phyloP scores from a whole-genome alignment of 257 asterid genomes.

The Ophiorrhiza pumila region DNA sequence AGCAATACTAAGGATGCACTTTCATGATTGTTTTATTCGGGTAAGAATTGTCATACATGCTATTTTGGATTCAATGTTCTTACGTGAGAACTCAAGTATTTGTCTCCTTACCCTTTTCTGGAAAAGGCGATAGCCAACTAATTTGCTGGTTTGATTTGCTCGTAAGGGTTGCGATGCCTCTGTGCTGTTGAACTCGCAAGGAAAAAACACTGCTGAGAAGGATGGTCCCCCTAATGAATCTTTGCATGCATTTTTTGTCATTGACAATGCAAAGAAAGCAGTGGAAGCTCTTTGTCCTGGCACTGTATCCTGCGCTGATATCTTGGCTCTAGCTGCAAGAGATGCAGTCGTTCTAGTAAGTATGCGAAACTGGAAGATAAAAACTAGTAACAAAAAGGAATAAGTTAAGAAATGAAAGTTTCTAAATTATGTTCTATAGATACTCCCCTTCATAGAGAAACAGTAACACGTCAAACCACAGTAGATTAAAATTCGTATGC shows the following conservation, averaged over 20 bases:
- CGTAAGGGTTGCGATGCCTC: constrained; percentile 78
- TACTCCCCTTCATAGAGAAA: neutral
- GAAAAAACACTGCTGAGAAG: constrained; percentile 61
- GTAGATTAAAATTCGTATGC: neutral
- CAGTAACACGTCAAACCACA: neutral
- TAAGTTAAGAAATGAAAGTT: neutral
- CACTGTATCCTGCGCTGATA: constrained; percentile 71
- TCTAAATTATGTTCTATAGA: neutral
- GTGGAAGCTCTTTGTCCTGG: constrained; percentile 66
- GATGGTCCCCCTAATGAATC: constrained; percentile 62
- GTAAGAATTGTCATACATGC: constrained; percentile 23
- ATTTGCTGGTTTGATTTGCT: neutral
- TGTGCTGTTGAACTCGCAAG: constrained; percentile 51
- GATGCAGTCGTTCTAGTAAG: constrained; percentile 67
- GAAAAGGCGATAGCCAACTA: neutral
- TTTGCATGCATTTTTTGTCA: constrained; percentile 67
- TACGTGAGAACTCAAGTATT: neutral
- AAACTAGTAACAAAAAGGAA: neutral
- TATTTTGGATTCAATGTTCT: neutral
- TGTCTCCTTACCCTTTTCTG: neutral
- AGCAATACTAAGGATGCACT: constrained; percentile 73
- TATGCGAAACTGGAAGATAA: neutral
- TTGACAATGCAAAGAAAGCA: constrained; percentile 55
- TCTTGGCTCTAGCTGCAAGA: constrained; percentile 77
- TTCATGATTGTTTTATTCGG: constrained; percentile 83